Evolutionary conservation across 2,329 filamentous ascomycete genomes (phyloP).

Genomic region (Dothideomycetes sp.): DNA sequence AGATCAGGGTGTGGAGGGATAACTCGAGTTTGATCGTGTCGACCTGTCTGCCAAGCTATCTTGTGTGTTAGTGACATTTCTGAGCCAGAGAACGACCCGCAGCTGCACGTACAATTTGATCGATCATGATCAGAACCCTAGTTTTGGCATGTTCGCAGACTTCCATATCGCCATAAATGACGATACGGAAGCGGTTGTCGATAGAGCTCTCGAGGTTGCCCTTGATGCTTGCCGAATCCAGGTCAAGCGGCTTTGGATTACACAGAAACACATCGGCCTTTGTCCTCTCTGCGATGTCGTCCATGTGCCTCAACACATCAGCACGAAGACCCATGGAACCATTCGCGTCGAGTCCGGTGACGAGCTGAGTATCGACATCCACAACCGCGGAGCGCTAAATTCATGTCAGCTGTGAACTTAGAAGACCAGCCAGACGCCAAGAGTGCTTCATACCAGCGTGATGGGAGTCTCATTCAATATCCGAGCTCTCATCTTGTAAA

Average conservation of each 20-base stretch:
- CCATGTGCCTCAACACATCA: constrained; percentile 71
- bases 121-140: constrained; percentile 90
- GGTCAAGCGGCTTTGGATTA: constrained; percentile 67
- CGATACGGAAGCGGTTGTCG: constrained; percentile 82
- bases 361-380: constrained; percentile 83
- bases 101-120: constrained; percentile 60
- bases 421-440: background rate
- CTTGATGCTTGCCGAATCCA: constrained; percentile 64
- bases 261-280: constrained; percentile 95
- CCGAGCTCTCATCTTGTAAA: constrained; percentile 79
- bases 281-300: constrained; percentile 76
- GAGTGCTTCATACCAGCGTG: constrained; percentile 61
- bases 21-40: constrained; percentile 75
- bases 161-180: constrained; percentile 90
- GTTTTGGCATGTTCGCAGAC: constrained; percentile 97
- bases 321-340: constrained; percentile 56
- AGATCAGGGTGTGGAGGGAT: constrained; percentile 82
- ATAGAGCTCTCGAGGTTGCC: constrained; percentile 70
- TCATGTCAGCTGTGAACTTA: constrained; percentile 16
- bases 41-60: constrained; percentile 59
- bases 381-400: constrained; percentile 82
- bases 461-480: constrained; percentile 89
- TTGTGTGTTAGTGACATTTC: constrained; percentile 7
- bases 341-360: constrained; percentile 25
- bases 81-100: constrained; percentile 14